phyloP scores from a whole-genome alignment of 2,329 filamentous ascomycete species.

The Nigrospora osmanthi region DNA sequence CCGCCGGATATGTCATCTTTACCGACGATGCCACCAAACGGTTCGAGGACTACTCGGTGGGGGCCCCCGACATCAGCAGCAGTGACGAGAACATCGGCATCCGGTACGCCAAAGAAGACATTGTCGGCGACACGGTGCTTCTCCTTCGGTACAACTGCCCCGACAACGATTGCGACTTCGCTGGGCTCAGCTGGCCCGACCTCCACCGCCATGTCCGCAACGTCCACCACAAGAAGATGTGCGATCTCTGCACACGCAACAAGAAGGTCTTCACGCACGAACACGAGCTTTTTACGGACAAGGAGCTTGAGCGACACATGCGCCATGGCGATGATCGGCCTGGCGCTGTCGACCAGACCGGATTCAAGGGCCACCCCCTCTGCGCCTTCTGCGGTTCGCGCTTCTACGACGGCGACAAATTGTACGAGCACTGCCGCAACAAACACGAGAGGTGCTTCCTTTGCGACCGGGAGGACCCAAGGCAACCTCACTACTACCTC shows the following conservation, averaged over 20 bases:
- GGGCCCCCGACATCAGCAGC: constrained; percentile 58
- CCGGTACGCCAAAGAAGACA: constrained; percentile 80
- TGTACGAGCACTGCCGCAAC: constrained; percentile 87
- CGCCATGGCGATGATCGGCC: constrained; percentile 84
- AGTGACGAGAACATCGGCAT: constrained; percentile 84
- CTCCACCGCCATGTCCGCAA: constrained; percentile 74
- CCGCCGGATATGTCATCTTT: constrained; percentile 80
- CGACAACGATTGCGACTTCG: constrained; percentile 66
- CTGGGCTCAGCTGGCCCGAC: constrained; percentile 67
- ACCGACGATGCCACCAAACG: constrained; percentile 76
- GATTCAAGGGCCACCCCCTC: constrained; percentile 91
- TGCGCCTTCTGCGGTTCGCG: constrained; percentile 87
- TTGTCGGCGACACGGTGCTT: constrained; percentile 83
- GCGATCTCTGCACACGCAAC: constrained; percentile 57
- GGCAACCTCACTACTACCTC: constrained; percentile 81
- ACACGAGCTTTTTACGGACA: constrained; percentile 80
- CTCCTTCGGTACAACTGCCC: constrained; percentile 93
- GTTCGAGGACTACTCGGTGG: constrained; percentile 72
- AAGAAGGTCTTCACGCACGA: constrained; percentile 99
- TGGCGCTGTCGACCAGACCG: constrained; percentile 83
- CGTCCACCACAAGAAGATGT: constrained; percentile 66
- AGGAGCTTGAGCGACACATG: constrained; percentile 81
- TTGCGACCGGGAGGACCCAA: constrained; percentile 65
- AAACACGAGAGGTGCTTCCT: constrained; percentile 94
- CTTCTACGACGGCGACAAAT: constrained; percentile 93